These are phyloP conservation scores for Apiosordaria backusii DNA, from an alignment of 495 filamentous ascomycete species.

Conservation along the genomic window DNA sequence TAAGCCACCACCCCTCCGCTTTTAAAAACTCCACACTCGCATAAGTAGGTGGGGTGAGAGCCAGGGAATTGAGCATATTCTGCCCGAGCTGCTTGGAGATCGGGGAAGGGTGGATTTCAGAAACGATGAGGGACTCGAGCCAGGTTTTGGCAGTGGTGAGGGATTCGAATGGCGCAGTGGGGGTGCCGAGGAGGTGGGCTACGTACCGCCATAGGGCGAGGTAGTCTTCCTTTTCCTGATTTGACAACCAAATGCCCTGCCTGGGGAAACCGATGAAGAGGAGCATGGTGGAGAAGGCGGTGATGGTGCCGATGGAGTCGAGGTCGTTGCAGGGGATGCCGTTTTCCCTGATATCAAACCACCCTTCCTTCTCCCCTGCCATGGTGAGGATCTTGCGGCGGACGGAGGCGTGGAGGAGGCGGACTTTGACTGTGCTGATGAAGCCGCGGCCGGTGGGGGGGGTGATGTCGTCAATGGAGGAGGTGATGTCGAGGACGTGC, in stretches of 20 bases:
- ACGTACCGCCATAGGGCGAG: slow-evolving; percentile 74
- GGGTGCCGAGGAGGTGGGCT: slow-evolving; percentile 66
- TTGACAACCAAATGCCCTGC: slow-evolving; percentile 62
- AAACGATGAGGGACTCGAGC: slow-evolving; percentile 61
- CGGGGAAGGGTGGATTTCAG: slow-evolving; percentile 61
- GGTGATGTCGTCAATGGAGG: slow-evolving; percentile 60
- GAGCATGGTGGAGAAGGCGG: slow-evolving; percentile 61
- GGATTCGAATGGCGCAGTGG: slow-evolving; percentile 54
- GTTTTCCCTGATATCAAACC: slow-evolving; percentile 19
- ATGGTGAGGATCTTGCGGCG: slow-evolving; percentile 55
- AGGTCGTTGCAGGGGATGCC: slow-evolving; percentile 74
- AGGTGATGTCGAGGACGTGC: slow-evolving; percentile 68
- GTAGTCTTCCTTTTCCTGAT: slow-evolving; percentile 65
- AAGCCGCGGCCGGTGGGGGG: slow-evolving; percentile 63
- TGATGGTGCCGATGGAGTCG: slow-evolving; percentile 68
- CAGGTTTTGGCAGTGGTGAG: slow-evolving; percentile 52
- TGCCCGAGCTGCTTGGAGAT: slow-evolving; percentile 61
- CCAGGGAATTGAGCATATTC: slow-evolving; percentile 68
- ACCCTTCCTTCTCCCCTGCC: neutral
- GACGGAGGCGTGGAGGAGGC: slow-evolving; percentile 70
- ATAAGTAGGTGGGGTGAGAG: slow-evolving; percentile 60
- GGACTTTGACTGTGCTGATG: slow-evolving; percentile 65
- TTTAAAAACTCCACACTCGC: slow-evolving; percentile 60
- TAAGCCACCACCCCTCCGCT: slow-evolving; percentile 66
- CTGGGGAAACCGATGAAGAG: slow-evolving; percentile 67